Percentiles rank a stretch among this genome's conserved stretches.
Conservation (phyloP, 2,329 filamentous ascomycete genomes). For the Dothistroma pini region DNA sequence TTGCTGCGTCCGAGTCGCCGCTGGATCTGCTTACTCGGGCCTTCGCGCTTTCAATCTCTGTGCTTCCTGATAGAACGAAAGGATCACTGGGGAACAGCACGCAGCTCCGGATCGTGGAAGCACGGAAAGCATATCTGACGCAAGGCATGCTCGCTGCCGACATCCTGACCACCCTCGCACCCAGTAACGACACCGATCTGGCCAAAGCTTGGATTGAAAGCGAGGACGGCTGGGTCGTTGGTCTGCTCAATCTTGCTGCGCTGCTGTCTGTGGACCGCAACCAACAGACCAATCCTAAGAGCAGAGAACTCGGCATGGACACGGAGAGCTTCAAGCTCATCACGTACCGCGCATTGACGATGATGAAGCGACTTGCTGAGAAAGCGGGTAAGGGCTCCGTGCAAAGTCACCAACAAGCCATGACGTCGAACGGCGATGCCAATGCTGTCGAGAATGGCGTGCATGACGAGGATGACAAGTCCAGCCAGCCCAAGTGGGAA, state of each 20-base stretch:
- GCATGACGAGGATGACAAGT: conserved; percentile 21
- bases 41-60: conserved; percentile 81
- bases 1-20: conserved; percentile 45
- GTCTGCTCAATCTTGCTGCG: conserved; percentile 70
- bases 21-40: conserved; percentile 80
- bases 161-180: conserved; percentile 71
- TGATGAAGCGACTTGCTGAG: conserved; percentile 46
- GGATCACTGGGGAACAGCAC: conserved; percentile 44
- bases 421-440: conserved; percentile 13
- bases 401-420: conserved; percentile 14
- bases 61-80: conserved; percentile 70
- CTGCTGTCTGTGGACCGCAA: conserved; percentile 62
- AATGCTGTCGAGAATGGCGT: conserved; percentile 27
- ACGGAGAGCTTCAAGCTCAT: conserved; percentile 34
- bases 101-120: conserved; percentile 66
- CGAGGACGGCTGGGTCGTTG: conserved; percentile 77
- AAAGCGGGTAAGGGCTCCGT: conserved; percentile 35
- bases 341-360: conserved; percentile 45
- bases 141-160: conserved; percentile 89
- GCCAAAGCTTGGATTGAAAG: conserved; percentile 78
- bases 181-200: conserved; percentile 48
- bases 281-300: conserved; percentile 16
- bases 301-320: conserved; percentile 27
- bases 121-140: conserved; percentile 82
- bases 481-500: conserved; percentile 37